These are phyloP conservation scores for Xylariaceae sp. DNA, from an alignment of 2,329 filamentous ascomycete genomes.

Conservation along the genomic window DNA sequence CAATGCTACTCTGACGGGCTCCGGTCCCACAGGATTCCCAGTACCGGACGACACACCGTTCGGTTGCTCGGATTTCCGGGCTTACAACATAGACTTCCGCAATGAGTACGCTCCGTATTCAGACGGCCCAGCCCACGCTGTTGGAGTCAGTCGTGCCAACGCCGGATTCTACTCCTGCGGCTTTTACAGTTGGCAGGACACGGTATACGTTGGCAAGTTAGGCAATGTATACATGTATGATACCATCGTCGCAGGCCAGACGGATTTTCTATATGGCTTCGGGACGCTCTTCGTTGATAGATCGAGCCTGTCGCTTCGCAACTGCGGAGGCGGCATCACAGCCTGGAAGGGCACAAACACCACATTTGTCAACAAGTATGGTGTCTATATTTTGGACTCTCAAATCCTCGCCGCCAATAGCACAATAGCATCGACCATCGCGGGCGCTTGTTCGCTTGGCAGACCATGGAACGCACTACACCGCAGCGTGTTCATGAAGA, in stretches of 20 bases:
- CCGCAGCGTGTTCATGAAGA: slow-evolving; percentile 51
- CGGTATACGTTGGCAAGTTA: slow-evolving; percentile 62
- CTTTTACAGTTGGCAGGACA: slow-evolving; percentile 65
- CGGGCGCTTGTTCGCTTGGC: slow-evolving; percentile 51
- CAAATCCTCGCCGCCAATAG: slow-evolving; percentile 50
- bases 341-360: slow-evolving; percentile 65
- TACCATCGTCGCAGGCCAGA: slow-evolving; percentile 57
- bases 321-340: slow-evolving; percentile 61
- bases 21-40: slow-evolving; percentile 55
- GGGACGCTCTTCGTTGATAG: slow-evolving; percentile 58
- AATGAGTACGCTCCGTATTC: slow-evolving; percentile 51
- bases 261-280: slow-evolving; percentile 65
- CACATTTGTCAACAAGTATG: slow-evolving; percentile 61
- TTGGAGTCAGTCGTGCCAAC: slow-evolving; percentile 59
- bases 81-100: slow-evolving; percentile 61
- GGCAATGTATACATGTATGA: slow-evolving; percentile 61
- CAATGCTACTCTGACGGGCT: slow-evolving; percentile 56
- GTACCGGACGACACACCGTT: slow-evolving; percentile 58
- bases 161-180: slow-evolving; percentile 62
- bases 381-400: slow-evolving; percentile 57
- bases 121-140: slow-evolving; percentile 53
- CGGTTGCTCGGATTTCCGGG: slow-evolving; percentile 57
- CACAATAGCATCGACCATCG: slow-evolving; percentile 33
- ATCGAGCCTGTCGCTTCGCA: slow-evolving; percentile 49
- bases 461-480: slow-evolving; percentile 58